phyloP scores from a whole-genome alignment of 2,329 filamentous ascomycete species.

The Penicillium sp. region DNA sequence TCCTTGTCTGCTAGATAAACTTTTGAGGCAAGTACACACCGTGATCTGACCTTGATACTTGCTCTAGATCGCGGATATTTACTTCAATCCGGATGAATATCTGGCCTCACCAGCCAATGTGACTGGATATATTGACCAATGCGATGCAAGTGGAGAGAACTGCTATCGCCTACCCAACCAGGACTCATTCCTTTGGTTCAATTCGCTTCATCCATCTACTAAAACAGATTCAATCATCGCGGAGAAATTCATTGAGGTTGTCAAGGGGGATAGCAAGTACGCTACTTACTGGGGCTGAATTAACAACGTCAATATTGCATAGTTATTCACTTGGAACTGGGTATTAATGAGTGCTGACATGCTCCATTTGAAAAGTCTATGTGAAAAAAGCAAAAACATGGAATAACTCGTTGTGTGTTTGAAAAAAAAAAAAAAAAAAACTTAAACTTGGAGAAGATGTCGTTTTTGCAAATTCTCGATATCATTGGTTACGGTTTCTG shows the following conservation, averaged over 20 bases:
- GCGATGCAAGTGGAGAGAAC: conserved; percentile 38
- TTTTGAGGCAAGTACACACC: background rate
- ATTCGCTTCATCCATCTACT: conserved; percentile 68
- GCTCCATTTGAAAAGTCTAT: too few relatives aligned
- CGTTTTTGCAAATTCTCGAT: too few relatives aligned
- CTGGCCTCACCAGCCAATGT: conserved; percentile 62
- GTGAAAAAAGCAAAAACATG: too few relatives aligned
- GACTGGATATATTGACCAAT: conserved; percentile 56
- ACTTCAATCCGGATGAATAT: conserved; percentile 57
- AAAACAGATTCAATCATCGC: conserved; percentile 58
- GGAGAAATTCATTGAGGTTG: conserved; percentile 52
- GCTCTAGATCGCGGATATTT: conserved; percentile 59
- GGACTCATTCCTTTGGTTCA: conserved; percentile 68
- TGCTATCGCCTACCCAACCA: conserved; percentile 43
- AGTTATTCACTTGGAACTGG: background rate
- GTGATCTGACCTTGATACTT: background rate
- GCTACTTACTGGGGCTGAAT: conserved; percentile 23
- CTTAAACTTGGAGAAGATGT: too few relatives aligned
- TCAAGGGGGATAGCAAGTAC: conserved; percentile 43
- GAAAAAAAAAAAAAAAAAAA: too few relatives aligned
- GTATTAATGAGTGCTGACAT: too few relatives aligned
- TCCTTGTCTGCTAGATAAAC: background rate
- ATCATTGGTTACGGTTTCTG: background rate
- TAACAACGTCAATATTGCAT: too few relatives aligned
- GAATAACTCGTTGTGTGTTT: too few relatives aligned